Conservation (phyloP, 2,329 filamentous ascomycete genomes). For the Penicillium capsulatum region DNA sequence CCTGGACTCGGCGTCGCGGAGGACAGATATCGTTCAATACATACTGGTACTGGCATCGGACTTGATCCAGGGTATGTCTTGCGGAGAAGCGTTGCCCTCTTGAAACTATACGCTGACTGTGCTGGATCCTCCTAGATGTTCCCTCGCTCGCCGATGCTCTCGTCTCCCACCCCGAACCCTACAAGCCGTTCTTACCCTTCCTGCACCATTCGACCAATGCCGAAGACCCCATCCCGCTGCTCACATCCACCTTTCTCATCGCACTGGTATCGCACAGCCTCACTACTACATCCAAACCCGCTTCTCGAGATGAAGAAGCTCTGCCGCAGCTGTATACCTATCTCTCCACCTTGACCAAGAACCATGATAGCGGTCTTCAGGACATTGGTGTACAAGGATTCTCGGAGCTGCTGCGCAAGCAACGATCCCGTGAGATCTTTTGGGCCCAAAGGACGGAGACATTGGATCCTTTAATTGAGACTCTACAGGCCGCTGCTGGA, state of each 20-base stretch:
- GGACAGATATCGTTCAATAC: constrained; percentile 89
- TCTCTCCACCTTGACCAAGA: constrained; percentile 76
- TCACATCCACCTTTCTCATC: constrained; percentile 82
- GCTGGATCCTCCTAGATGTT: constrained; percentile 56
- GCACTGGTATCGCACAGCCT: constrained; percentile 67
- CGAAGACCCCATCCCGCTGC: constrained; percentile 81
- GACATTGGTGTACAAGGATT: constrained; percentile 94
- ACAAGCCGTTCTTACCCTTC: constrained; percentile 77
- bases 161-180: constrained; percentile 64
- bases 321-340: constrained; percentile 82
- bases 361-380: constrained; percentile 81
- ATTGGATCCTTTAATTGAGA: constrained; percentile 72
- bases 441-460: constrained; percentile 90
- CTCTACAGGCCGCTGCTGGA: constrained; percentile 72
- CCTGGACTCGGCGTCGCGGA: constrained; percentile 77
- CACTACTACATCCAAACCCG: constrained; percentile 56
- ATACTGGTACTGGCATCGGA: constrained; percentile 86
- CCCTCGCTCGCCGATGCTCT: constrained; percentile 74
- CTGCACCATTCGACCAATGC: constrained; percentile 78
- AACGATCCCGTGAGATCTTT: constrained; percentile 72
- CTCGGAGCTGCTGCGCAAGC: constrained; percentile 75
- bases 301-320: constrained; percentile 64
- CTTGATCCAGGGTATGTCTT: constrained; percentile 68
- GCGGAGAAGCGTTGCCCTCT: too few relatives aligned
- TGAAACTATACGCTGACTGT: not conserved